Base-by-base conservation (phyloP, 495 filamentous ascomycete genomes). In the Aspergillus hancockii region DNA sequence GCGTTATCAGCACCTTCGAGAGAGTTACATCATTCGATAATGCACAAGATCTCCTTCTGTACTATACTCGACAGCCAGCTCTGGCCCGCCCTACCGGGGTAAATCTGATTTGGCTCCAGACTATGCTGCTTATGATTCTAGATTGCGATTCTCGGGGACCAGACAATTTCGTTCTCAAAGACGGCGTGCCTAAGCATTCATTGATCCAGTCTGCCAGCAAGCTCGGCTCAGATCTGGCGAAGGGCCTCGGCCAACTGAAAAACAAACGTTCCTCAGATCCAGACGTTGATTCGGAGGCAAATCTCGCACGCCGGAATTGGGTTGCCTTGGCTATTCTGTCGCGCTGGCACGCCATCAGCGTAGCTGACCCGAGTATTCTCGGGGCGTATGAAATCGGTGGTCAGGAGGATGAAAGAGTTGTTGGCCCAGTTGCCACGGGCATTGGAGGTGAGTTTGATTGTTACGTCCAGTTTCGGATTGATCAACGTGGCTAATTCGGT, bases 271-370 rank as follows among this genome's bases (percentile, higher is more conserved):
- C 64, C 12, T 59, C 73, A 9, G 70, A 78, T 52, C 67, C 69
- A 3, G 88, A 92, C 68, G 60, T 78, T 6, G 88, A 93, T 68
- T 87, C 88, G 8, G 86, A 90, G 53, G 85, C 88, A 52, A 86
- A 86, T 30, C 79, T 93, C 25, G 83, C 81, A 3, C 74, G 90
- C 55, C 83, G 90, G 38, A 83, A 83, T 49, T 96, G 90, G 89
- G 90, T 88, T 73, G 81, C 85, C 1, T 70, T 94, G 54, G 80
- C 88, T 49, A 84, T 90, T 64, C 72, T 96, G 57, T 86, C 90
- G 55, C 83, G 90, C 30, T 93, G 87, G 86, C 85, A 91, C 65
- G 84, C 89, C 16, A 79, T 87, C 41, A 87, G 85, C 63, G 87
- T 83, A 1, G 84, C 84, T 12, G 85, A 92, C 55, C 76, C 79